Conservation (phyloP, 2,329 filamentous ascomycete species). For the Pyrenochaeta sp. region DNA sequence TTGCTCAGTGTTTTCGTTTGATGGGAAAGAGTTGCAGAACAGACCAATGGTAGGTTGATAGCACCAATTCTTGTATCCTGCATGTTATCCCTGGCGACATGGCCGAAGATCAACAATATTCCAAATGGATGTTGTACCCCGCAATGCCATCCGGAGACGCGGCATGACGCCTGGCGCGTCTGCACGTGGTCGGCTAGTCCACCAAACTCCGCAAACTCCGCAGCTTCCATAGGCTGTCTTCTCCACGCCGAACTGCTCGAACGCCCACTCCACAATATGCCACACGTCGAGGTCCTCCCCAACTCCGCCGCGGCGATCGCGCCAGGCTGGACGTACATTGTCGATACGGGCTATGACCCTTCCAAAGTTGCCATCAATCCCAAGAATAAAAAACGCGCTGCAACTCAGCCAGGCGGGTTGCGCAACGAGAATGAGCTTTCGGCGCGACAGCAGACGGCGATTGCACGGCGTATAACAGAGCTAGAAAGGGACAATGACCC, state of each 20-base stretch:
- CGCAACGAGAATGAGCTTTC: conserved; percentile 68
- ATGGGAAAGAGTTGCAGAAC: not conserved
- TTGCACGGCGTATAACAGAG: conserved; percentile 81
- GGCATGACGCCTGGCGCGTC: conserved; percentile 10
- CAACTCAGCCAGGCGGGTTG: conserved; percentile 45
- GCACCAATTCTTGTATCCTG: not conserved
- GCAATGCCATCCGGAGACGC: conserved; percentile 9
- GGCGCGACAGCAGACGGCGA: conserved; percentile 82
- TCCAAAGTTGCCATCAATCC: conserved; percentile 62
- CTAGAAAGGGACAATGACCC: conserved; percentile 78
- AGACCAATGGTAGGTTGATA: not conserved
- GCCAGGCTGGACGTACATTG: conserved; percentile 92
- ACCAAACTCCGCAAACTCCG: conserved; percentile 10
- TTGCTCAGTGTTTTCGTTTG: not conserved
- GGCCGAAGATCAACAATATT: not conserved
- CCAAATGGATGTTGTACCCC: conserved; percentile 14
- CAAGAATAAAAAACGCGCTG: conserved; percentile 73
- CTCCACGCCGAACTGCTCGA: conserved; percentile 11
- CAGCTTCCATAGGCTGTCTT: conserved; percentile 5
- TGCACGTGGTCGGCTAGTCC: conserved; percentile 19
- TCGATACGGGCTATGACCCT: conserved; percentile 72
- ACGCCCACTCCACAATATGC: conserved; percentile 76
- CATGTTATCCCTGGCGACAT: not conserved
- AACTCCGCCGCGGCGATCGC: conserved; percentile 72
- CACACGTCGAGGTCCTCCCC: conserved; percentile 83